These are phyloP conservation scores for Odontarrhena argentea DNA, from an alignment of 345 rosid species.

Conservation along the genomic window DNA sequence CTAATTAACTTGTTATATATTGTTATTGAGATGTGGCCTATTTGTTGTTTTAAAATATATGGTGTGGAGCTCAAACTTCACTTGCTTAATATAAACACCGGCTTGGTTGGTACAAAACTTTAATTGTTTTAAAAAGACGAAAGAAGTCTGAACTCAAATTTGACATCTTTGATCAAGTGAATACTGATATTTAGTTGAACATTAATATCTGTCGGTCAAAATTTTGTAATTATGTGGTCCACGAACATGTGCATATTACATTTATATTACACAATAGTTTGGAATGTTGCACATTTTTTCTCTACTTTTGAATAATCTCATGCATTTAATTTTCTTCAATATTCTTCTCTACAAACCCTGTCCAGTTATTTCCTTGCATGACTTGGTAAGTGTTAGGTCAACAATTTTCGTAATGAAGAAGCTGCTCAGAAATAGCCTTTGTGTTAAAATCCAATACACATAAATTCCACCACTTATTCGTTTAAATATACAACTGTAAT, in stretches of 20 bases:
- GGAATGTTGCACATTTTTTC: constrained; percentile 1
- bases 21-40: too few relatives aligned
- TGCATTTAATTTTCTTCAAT: constrained; percentile 2
- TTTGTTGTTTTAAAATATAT: too few relatives aligned
- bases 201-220: background rate
- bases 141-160: background rate
- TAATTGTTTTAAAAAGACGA: background rate
- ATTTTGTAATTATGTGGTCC: constrained; percentile 6
- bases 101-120: too few relatives aligned
- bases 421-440: constrained; percentile 36
- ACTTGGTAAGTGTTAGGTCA: constrained; percentile 29
- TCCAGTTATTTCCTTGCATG: background rate
- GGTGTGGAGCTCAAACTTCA: too few relatives aligned
- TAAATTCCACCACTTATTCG: constrained; percentile 1
- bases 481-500: constrained; percentile 10
- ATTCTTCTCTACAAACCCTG: background rate
- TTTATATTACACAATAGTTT: background rate
- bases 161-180: background rate
- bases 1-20: too few relatives aligned
- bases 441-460: constrained; percentile 10
- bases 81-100: too few relatives aligned
- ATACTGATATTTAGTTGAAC: background rate
- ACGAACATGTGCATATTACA: background rate
- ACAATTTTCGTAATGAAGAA: constrained; percentile 22
- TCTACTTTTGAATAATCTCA: constrained; percentile 25